Percentiles rank a stretch among this genome's conserved stretches.
Evolutionary conservation across 768 basidiomycete genomes (phyloP).

Genomic region (Leccinellum rugosiceps): DNA sequence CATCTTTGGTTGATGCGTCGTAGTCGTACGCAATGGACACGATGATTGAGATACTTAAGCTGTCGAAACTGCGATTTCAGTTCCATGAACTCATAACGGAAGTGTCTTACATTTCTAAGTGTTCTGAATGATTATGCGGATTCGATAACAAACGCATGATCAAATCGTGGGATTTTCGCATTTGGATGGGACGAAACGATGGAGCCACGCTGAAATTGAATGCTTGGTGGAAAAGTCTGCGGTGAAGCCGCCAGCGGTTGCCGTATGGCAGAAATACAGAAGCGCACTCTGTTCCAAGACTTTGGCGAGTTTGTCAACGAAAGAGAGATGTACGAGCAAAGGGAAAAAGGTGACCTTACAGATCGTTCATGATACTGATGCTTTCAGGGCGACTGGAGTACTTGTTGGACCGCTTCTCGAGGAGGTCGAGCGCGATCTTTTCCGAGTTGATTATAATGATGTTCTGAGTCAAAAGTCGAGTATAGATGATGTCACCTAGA

Average conservation of each 20-base stretch:
- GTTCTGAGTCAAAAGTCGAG: slow-evolving; percentile 1
- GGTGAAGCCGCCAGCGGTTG: neutral
- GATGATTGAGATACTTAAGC: slow-evolving; percentile 19
- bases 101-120: slow-evolving; percentile 19
- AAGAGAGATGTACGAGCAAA: neutral
- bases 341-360: slow-evolving; percentile 8
- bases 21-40: slow-evolving; percentile 27
- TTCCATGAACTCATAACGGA: neutral
- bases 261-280: neutral
- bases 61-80: slow-evolving; percentile 4
- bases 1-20: slow-evolving; percentile 10
- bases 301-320: neutral
- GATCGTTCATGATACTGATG: slow-evolving; percentile 14
- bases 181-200: slow-evolving; percentile 33
- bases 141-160: slow-evolving; percentile 24
- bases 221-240: neutral
- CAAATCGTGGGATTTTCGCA: slow-evolving; percentile 31
- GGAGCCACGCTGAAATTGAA: slow-evolving; percentile 4
- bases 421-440: slow-evolving; percentile 20
- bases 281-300: slow-evolving; percentile 20
- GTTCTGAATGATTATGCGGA: slow-evolving; percentile 21
- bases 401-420: slow-evolving; percentile 16
- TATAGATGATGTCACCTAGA: slow-evolving; percentile 20
- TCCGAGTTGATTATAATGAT: slow-evolving; percentile 28
- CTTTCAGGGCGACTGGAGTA: slow-evolving; percentile 24